Evolutionary conservation across 2,329 filamentous ascomycete species (phyloP).

Genomic region (Fusarium euwallaceae): DNA sequence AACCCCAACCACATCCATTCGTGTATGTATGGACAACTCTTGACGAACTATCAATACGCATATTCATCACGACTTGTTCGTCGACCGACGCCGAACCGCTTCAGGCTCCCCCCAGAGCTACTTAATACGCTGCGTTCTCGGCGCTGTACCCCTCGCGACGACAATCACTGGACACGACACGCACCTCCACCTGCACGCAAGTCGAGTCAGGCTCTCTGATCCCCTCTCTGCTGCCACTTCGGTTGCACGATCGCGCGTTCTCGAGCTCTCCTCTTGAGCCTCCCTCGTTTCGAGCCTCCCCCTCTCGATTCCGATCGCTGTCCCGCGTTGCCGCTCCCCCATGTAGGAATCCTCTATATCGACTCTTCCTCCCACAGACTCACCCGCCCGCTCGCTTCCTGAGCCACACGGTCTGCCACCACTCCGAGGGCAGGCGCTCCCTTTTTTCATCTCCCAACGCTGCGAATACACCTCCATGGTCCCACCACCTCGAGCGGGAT

Average conservation of each 20-base stretch:
- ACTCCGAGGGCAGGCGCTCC: slow-evolving; percentile 54
- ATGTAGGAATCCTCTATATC: slow-evolving; percentile 53
- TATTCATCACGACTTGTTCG: slow-evolving; percentile 41
- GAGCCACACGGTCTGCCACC: slow-evolving; percentile 53
- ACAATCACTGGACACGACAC: slow-evolving; percentile 43
- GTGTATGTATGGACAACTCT: slow-evolving; percentile 40
- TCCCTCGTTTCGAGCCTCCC: slow-evolving; percentile 4
- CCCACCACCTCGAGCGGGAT: slow-evolving; percentile 72
- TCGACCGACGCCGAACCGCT: slow-evolving; percentile 41
- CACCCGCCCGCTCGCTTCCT: slow-evolving; percentile 45
- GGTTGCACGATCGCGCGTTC: slow-evolving; percentile 40
- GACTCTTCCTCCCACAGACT: slow-evolving; percentile 45
- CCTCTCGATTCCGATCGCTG: slow-evolving; percentile 30
- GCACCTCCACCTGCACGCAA: slow-evolving; percentile 40
- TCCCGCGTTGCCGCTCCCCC: slow-evolving; percentile 40
- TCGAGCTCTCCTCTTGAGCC: slow-evolving; percentile 21
- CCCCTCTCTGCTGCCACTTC: slow-evolving; percentile 30
- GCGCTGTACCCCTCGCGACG: slow-evolving; percentile 34
- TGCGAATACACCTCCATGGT: slow-evolving; percentile 65
- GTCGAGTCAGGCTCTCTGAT: slow-evolving; percentile 40
- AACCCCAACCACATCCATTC: slow-evolving; percentile 44
- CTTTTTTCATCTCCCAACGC: slow-evolving; percentile 48
- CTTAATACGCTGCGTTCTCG: slow-evolving; percentile 44
- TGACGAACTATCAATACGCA: slow-evolving; percentile 48
- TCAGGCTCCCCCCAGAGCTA: slow-evolving; percentile 41